Conservation (phyloP, 306 rosid species). For the Vigna angularis region DNA sequence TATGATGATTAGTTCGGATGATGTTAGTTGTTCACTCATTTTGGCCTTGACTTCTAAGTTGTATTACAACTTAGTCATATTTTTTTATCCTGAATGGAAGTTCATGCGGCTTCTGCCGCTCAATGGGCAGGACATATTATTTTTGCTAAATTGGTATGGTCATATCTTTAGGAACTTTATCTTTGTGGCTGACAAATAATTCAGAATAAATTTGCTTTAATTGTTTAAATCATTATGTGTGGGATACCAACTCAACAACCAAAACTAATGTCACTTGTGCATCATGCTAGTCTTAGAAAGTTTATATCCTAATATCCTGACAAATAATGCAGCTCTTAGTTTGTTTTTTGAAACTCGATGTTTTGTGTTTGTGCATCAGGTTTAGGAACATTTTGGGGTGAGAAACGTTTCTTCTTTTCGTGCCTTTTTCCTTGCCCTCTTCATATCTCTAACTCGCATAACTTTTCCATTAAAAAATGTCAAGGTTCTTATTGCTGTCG, state of each 20-base stretch:
- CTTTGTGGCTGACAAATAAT: background rate
- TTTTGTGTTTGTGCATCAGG: background rate
- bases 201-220: background rate
- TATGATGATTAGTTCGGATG: background rate
- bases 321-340: background rate
- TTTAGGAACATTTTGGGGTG: conserved; percentile 1
- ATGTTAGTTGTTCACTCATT: conserved; percentile 1
- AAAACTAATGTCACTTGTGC: background rate
- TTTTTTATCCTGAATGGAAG: conserved; percentile 19
- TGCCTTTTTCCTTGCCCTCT: conserved; percentile 11
- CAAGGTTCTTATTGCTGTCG: background rate
- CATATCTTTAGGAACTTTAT: background rate
- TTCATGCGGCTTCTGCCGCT: background rate
- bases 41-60: background rate
- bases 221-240: background rate
- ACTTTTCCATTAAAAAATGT: background rate
- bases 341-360: background rate
- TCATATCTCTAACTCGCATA: background rate
- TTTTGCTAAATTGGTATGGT: background rate
- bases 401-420: background rate
- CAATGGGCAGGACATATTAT: background rate
- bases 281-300: conserved; percentile 6
- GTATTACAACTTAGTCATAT: background rate
- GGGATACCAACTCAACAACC: conserved; percentile 15
- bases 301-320: background rate